Evolutionary conservation across 208 protist species (phyloP), one percentile per base, ranked within the genome.

Genomic region (Leishmania amazonensis): DNA sequence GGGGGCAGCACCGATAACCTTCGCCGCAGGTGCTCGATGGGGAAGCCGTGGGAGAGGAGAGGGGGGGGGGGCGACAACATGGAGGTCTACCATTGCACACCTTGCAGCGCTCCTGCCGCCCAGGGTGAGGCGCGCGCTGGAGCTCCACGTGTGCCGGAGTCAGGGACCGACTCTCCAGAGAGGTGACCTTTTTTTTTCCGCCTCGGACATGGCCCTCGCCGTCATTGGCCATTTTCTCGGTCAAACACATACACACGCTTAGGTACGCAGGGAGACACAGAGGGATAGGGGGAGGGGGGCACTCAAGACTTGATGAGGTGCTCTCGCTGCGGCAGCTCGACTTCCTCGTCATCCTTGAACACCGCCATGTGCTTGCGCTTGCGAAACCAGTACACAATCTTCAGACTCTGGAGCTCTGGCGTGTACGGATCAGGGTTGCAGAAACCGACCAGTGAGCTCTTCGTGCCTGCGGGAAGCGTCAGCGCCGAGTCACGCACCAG

Each of bases 391-490:
- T 98, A 98, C 57, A 90, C 85, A 79, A 98, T 90, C 81, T 94
- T 95, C 51, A 98, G 85, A 79, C 92, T 77, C 81, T 98, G 96
- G 76, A 81, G 49, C 86, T 97, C 93, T n/a, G 85, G 84, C 38
- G 94, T 95, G 89, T 91, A 96, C 51, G 95, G 95, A 79, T 97
- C 93, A 0, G 95, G 93, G 70, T 98, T 93, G 77, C 88, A 96
- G 88, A 98, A 97, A 68, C 95, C 95, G 3, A 94, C 89, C 2
- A 98, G 84, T 62, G 82, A 86, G 54, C 87, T 90, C 83, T 96
- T 96, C 35, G 89, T 89, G 47, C 90, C 95, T 7, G 64, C 83
- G 35, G 94, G 93, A 42, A 98, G 90, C 67, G 84, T 80, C 75
- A 97, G 85, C 35, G 90, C 87, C 4, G 95, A 96, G 78, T 96